Evolutionary conservation across 352 stramenopile genomes (phyloP).

Genomic region (Labyrinthula sp.): DNA sequence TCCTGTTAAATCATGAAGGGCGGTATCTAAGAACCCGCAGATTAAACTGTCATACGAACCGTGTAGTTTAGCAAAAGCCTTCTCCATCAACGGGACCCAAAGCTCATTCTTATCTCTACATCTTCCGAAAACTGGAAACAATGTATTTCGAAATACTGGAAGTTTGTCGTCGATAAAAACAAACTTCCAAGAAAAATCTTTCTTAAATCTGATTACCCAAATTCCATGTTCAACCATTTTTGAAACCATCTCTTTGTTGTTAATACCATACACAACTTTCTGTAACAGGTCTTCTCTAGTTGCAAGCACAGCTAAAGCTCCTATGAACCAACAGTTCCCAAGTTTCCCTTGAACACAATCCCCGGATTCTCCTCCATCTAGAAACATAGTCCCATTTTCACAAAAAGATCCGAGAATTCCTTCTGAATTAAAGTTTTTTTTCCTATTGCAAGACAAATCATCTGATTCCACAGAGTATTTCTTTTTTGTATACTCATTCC

Average conservation of each 20-base stretch:
- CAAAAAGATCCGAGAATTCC: constrained; percentile 51
- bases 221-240: constrained; percentile 46
- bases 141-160: constrained; percentile 51
- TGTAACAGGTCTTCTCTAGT: constrained; percentile 51
- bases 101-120: constrained; percentile 29
- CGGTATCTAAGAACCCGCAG: constrained; percentile 62
- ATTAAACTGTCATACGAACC: constrained; percentile 61
- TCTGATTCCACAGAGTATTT: no score
- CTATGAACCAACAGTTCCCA: constrained; percentile 71
- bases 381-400: constrained; percentile 46
- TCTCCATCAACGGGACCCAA: constrained; percentile 59
- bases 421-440: no score
- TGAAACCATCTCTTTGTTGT: constrained; percentile 23
- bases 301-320: constrained; percentile 57
- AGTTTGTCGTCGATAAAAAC: constrained; percentile 67
- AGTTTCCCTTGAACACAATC: constrained; percentile 54
- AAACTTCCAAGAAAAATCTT: constrained; percentile 67
- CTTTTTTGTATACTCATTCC: no score
- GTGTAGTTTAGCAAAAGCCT: constrained; percentile 71
- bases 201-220: constrained; percentile 70
- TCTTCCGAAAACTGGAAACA: constrained; percentile 27
- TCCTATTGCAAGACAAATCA: no score
- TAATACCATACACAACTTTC: constrained; percentile 50
- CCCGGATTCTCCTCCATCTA: constrained; percentile 42
- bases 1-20: constrained; percentile 60